Base-by-base conservation (phyloP, 2,329 filamentous ascomycete genomes). In the Exophiala dermatitidis region DNA sequence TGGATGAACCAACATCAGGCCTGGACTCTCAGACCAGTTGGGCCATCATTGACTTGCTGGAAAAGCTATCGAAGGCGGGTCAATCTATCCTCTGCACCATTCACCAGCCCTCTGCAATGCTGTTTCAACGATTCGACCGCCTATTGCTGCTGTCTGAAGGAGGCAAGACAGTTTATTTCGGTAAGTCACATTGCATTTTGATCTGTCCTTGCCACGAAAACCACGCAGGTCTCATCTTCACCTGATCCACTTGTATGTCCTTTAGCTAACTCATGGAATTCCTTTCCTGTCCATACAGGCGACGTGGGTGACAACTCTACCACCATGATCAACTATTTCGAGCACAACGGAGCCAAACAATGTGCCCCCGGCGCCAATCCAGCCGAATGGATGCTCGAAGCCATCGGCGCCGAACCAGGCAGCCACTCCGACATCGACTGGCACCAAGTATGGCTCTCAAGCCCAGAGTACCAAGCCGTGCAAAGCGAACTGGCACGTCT, bases 151-250 rank as follows among this genome's bases (percentile, higher is more conserved):
- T 93, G 9, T 83, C 84, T 26, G 83, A 80, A 64, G 87, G 87
- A 53, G 88, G 88, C 50, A 79, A 76, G 65, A 89, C 86, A 1
- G 85, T 91, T 40, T 93, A 93, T 73, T 91, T 89, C 65, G 88
- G 83, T 1, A 19, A 19, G 19, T 19, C 19, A 19, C 19, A 19
- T 19, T 19, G 19, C 19, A 19, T 19, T 19, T 19, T 19, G 19
- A 19, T 19, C 19, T 19, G 19, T 19, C 19, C 19, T 19, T 19
- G 19, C 19, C 19, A 19, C 19, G 19, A 19, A 19, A 19, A 19
- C 19, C 19, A 19, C 19, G 19, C 19, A 19, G 19, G 19, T 19
- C 19, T 19, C 19, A 19, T 19, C 19, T 19, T 19, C 19, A 19
- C 19, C 19, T 19, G 19, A 19, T 19, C 19, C 19, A 19, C 19